Percentiles rank a stretch among this genome's conserved stretches.
Evolutionary conservation across 139 green algal genomes (phyloP).

Genomic region (Coccomyxa sp.): DNA sequence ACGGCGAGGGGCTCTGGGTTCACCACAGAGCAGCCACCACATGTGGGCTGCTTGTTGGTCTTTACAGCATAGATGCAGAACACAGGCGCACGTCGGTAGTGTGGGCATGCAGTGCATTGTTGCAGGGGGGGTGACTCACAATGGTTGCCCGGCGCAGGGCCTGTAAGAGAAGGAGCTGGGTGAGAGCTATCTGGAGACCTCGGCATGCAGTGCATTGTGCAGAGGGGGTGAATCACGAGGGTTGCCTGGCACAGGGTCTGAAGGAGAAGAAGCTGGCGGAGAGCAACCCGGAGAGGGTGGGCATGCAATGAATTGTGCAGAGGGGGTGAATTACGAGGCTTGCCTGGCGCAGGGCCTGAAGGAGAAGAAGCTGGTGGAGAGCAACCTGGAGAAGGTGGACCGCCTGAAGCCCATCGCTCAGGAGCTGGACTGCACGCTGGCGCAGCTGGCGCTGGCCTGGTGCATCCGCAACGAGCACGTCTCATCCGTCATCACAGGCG

Average conservation of each 20-base stretch:
- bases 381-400: conserved; percentile 54
- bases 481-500: conserved; percentile 74
- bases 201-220: background rate
- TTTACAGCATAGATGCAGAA: no score
- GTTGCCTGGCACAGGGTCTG: background rate
- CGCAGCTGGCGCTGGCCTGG: conserved; percentile 81
- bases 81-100: no score
- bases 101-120: no score
- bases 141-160: background rate
- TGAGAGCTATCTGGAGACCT: no score
- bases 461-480: conserved; percentile 68
- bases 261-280: background rate
- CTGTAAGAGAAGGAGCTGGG: background rate
- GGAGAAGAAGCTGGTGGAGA: conserved; percentile 45
- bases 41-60: no score
- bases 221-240: conserved; percentile 11
- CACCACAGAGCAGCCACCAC: no score
- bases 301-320: background rate
- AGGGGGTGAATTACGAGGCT: background rate
- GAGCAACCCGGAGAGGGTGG: no score
- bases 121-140: conserved; percentile 9
- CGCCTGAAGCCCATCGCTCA: conserved; percentile 61
- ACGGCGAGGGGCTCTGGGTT: no score
- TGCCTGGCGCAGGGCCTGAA: conserved; percentile 18
- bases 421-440: conserved; percentile 58